These are phyloP conservation scores for Termitomyces eurrhizus DNA, from an alignment of 768 basidiomycete species.

Conservation along the genomic window DNA sequence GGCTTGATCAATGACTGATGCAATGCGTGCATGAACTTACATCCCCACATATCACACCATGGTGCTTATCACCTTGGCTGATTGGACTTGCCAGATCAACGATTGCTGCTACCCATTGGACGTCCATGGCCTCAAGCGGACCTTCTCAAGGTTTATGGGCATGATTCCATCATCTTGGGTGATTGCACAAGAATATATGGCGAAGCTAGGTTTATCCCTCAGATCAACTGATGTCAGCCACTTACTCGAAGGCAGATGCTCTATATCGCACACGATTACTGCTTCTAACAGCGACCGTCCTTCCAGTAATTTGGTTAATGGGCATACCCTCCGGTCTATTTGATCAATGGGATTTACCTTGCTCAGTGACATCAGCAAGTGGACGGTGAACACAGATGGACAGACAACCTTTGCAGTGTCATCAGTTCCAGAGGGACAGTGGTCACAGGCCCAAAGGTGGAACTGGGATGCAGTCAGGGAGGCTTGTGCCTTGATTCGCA, in stretches of 20 bases:
- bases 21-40: slow-evolving; percentile 15
- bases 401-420: no score
- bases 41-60: slow-evolving; percentile 14
- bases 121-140: neutral
- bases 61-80: slow-evolving; percentile 15
- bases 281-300: no score
- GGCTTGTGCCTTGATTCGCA: no score
- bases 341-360: no score
- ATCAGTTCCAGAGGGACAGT: no score
- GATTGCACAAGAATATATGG: slow-evolving; percentile 9
- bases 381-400: no score
- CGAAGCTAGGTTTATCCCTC: neutral
- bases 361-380: no score
- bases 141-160: neutral
- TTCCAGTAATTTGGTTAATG: neutral
- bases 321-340: no score
- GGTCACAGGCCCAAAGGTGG: no score
- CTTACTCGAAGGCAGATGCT: neutral
- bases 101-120: slow-evolving; percentile 10
- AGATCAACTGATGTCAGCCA: slow-evolving; percentile 9
- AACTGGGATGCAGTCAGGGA: no score
- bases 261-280: neutral
- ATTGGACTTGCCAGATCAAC: slow-evolving; percentile 17
- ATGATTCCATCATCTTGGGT: slow-evolving; percentile 14
- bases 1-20: slow-evolving; percentile 14